Base-by-base conservation (phyloP, 2,329 filamentous ascomycete genomes). In the Aspergillus pseudoviridinutans region DNA sequence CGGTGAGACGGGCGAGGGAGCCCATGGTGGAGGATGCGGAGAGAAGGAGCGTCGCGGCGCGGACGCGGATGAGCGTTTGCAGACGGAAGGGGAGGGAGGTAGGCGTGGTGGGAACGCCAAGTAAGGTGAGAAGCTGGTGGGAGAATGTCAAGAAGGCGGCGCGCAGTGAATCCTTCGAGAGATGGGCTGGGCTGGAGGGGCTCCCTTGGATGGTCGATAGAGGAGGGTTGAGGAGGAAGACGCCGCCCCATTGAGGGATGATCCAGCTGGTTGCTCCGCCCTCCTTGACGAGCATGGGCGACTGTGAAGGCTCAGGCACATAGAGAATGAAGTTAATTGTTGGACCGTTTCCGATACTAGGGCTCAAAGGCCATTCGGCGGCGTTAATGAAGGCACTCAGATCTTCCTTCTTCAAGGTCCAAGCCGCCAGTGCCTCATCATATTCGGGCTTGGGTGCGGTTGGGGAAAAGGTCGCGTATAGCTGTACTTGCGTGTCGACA, bases 281-380 rank as follows among this genome's bases (percentile, higher is more conserved):
- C 51, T 84, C 84, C 56, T 83, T 81, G 49, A 89, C 80, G 7
- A 84, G 64, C 35, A 89, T 75, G 12, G 86, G 87, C 3, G 81
- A 82, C 59, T 86, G 81, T 6, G 76, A 76, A 58, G 89, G 84
- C 57, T 90, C 86, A 5, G 92, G 91, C 7, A 95, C 86, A 68
- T 94, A 99, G 28, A 97, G 82, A 56, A 97, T 87, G 71, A 99
- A 97, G 75, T 99, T 97, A 69, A 99, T 87, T 0, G 94, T 99
- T 1, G 94, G 94, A 0, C 93, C 93, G 20, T 86, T 87, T 46
- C 92, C 94, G 64, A 99, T 97, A 56, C 91, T 96, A 0, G 93
- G 93, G 61, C 90, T 96, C 2, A 99, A 77, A 0, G 94, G 94
- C 94, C 94, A 99, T 76, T 99, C 94, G 2, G 94, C 94, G 2